phyloP scores from a whole-genome alignment of 371 early-diverging fungal species.

The Blakeslea trispora region DNA sequence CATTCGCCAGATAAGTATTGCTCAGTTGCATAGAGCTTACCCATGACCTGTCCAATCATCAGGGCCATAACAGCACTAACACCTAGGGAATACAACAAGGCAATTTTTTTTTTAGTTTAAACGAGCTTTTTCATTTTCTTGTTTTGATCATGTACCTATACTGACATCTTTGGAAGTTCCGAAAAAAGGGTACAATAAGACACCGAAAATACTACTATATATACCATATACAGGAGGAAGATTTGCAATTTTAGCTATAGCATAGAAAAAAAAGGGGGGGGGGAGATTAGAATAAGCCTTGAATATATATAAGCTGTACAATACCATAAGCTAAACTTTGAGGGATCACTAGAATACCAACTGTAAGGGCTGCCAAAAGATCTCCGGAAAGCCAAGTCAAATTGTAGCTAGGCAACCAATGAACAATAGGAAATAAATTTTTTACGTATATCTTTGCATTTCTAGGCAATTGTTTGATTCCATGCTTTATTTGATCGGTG shows the following conservation, averaged over 20 bases:
- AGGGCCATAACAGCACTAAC: constrained; percentile 80
- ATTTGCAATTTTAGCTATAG: constrained; percentile 76
- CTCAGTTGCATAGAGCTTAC: constrained; percentile 32
- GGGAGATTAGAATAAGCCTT: too few relatives aligned
- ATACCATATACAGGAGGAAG: constrained; percentile 78
- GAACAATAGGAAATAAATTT: constrained; percentile 29
- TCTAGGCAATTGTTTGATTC: too few relatives aligned
- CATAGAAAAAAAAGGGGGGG: too few relatives aligned
- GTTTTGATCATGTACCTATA: too few relatives aligned
- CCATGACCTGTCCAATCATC: constrained; percentile 68
- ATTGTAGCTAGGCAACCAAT: constrained; percentile 79
- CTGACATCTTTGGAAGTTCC: constrained; percentile 88
- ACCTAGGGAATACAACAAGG: too few relatives aligned
- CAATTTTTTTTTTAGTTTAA: too few relatives aligned
- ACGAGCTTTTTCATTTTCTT: too few relatives aligned
- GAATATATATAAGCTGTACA: too few relatives aligned
- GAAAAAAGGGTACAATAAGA: constrained; percentile 62
- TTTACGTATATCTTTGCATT: too few relatives aligned
- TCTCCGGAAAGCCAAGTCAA: constrained; percentile 77
- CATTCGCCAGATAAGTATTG: constrained; percentile 26
- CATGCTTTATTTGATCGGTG: too few relatives aligned
- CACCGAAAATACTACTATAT: constrained; percentile 59
- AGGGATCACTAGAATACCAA: constrained; percentile 85
- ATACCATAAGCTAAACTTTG: constrained; percentile 78
- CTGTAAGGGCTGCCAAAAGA: constrained; percentile 83